A percentile compares a stretch with the other conserved stretches of the same genome.
Evolutionary conservation across 441 rosid genomes (phyloP).

Genomic region (Erodium texanum): DNA sequence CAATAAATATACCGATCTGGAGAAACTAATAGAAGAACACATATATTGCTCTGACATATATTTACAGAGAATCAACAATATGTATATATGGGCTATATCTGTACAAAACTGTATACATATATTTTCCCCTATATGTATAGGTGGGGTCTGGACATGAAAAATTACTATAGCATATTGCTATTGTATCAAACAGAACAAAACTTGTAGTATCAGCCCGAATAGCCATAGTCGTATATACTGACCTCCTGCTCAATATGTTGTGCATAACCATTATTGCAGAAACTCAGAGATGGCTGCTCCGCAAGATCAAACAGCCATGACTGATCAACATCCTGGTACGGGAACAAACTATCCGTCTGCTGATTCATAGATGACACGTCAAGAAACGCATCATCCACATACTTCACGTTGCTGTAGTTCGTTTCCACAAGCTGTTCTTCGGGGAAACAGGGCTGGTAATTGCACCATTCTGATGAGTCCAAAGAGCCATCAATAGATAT

Average conservation of each 20-base stretch:
- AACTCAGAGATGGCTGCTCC: background rate
- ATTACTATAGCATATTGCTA: background rate
- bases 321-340: too few relatives aligned
- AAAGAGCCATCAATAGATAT: background rate
- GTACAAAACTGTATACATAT: background rate
- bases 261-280: conserved; percentile 13
- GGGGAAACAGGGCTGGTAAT: conserved; percentile 1
- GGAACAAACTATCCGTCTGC: conserved; percentile 17
- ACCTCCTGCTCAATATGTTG: conserved; percentile 23
- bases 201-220: conserved; percentile 18
- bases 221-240: conserved; percentile 35
- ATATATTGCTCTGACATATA: background rate
- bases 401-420: background rate
- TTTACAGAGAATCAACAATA: background rate
- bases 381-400: conserved; percentile 6
- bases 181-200: background rate
- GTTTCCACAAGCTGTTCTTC: conserved; percentile 10
- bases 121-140: too few relatives aligned
- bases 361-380: conserved; percentile 7
- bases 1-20: background rate
- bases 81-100: background rate
- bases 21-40: background rate
- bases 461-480: conserved; percentile 14
- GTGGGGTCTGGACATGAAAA: too few relatives aligned
- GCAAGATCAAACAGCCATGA: conserved; percentile 19